Evolutionary conservation across 164 flowering plant species (phyloP), one percentile per base, ranked within the genome.

Genomic region (Berberis thunbergii): DNA sequence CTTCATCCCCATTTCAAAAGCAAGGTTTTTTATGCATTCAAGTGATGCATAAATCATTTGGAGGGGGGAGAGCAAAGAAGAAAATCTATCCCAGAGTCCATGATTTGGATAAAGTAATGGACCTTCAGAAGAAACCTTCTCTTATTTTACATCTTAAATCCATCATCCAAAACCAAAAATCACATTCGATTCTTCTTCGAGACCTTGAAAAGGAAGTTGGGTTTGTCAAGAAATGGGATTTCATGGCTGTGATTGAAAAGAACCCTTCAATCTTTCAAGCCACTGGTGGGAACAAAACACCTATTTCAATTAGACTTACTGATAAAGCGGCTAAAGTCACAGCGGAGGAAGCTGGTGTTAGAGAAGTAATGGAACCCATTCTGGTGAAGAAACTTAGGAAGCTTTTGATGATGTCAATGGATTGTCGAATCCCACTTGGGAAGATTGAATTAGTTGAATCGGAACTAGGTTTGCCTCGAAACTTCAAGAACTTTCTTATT

Each of bases 181-280:
- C 65, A 1, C 74, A 73, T 38, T 76, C 71, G 48, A 71, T 88
- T 38, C 82, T 80, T 10, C 76, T 91, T 40, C 69, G 94, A 59
- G 94, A 91, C 79, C 87, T 88, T 4, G 97, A 94, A 57, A 91
- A 94, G 66, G 81, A 88, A 77, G 93, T 91, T 49, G 99, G 97
- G 43, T 80, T 89, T 65, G 90, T 91, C 49, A 79, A 86, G 55
- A 94, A 94, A 78, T 94, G 97, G 97, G 89, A 85, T 71, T 80
- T 74, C 66, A 91, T 94, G 91, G 75, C 93, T 64, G 71, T 79
- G 42, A 91, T 94, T 61, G 91, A 94, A 69, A 94, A 82, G 67
- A 84, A 91, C 71, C 88, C 96, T 56, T 13, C 86, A 54, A 81
- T 94, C n/a, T 94, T 94, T 62, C 70, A 56, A 62, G 91, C 79